Conservation (phyloP, 192 early-diverging fungal genomes). For the Entomortierella chlamydospora region DNA sequence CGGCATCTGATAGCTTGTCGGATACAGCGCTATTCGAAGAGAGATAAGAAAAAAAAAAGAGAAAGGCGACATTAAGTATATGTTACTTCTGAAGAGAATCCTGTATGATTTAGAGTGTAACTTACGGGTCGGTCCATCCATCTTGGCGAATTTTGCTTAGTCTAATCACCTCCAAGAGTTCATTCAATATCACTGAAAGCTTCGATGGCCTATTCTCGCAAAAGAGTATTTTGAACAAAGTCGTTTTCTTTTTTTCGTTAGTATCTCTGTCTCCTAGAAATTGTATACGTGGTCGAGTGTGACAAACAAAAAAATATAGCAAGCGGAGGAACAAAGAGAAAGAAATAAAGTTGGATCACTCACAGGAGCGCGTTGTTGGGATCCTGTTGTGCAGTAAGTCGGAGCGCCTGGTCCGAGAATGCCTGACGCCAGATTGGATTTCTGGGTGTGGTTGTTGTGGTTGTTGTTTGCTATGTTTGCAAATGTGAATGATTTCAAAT, state of each 20-base stretch:
- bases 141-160: conserved; percentile 26
- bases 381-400: conserved; percentile 39
- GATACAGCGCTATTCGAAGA: conserved; percentile 4
- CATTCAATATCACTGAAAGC: conserved; percentile 43
- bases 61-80: background rate
- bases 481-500: background rate
- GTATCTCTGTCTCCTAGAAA: too few relatives aligned
- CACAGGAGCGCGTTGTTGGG: conserved; percentile 21
- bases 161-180: conserved; percentile 31
- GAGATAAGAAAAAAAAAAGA: background rate
- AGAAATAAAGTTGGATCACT: background rate
- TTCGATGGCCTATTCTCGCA: conserved; percentile 21
- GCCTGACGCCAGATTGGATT: conserved; percentile 34
- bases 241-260: too few relatives aligned
- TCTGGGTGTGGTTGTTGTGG: background rate
- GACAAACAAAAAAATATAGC: too few relatives aligned
- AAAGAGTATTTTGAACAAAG: background rate
- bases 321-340: background rate
- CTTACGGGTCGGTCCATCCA: conserved; percentile 48
- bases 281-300: too few relatives aligned
- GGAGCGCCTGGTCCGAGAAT: conserved; percentile 32
- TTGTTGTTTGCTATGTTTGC: background rate
- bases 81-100: too few relatives aligned
- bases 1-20: conserved; percentile 24
- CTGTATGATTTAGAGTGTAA: background rate